These are phyloP conservation scores for Tricholoma bakamatsutake DNA, from an alignment of 768 basidiomycete species.

Conservation along the genomic window DNA sequence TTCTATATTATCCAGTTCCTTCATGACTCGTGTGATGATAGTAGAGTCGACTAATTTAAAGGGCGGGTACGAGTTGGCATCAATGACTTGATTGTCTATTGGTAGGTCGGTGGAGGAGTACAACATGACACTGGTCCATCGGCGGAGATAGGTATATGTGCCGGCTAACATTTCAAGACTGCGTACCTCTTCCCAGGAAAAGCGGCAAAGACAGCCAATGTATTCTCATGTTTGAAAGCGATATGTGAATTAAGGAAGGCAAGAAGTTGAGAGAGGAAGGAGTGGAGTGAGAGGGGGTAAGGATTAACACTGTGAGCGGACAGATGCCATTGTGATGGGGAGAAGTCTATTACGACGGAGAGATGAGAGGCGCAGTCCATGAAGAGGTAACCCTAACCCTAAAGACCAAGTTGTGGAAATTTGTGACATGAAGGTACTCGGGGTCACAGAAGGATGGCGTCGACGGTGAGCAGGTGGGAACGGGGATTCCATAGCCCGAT, in stretches of 20 bases:
- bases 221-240: slow-evolving; percentile 86
- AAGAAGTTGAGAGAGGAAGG: slow-evolving; percentile 81
- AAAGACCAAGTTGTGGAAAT: background rate
- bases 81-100: slow-evolving; percentile 35
- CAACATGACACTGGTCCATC: slow-evolving; percentile 55
- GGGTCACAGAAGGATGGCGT: background rate
- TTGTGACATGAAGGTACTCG: background rate
- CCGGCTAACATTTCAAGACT: background rate
- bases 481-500: background rate
- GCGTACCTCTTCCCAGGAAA: slow-evolving; percentile 74
- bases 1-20: slow-evolving; percentile 52
- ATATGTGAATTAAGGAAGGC: slow-evolving; percentile 93
- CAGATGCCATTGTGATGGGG: slow-evolving; percentile 81
- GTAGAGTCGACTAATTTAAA: slow-evolving; percentile 74
- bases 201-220: slow-evolving; percentile 88
- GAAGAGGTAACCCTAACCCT: background rate
- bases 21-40: slow-evolving; percentile 54
- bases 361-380: slow-evolving; percentile 47
- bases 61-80: slow-evolving; percentile 79
- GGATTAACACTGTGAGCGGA: slow-evolving; percentile 43
- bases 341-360: slow-evolving; percentile 80
- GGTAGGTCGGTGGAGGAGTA: slow-evolving; percentile 60
- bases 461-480: background rate
- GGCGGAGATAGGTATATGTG: slow-evolving; percentile 1
- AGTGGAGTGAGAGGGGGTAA: slow-evolving; percentile 54